Evolutionary conservation across 495 filamentous ascomycete species (phyloP), one percentile per base, ranked within the genome.

Genomic region (Corynascus novoguineensis): DNA sequence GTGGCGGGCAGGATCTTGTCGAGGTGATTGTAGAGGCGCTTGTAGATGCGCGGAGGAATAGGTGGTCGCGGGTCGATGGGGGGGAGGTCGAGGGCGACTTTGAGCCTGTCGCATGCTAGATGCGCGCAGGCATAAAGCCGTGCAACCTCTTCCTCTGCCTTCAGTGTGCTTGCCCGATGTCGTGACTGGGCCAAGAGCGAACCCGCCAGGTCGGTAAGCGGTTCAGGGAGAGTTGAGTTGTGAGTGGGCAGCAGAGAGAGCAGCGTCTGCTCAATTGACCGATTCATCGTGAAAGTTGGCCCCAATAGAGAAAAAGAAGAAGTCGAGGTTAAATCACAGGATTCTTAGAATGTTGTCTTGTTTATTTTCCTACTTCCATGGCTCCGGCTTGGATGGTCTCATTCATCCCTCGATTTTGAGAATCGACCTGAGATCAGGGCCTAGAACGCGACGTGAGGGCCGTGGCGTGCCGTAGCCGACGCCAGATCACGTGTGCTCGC

Each of bases 111-210:
- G 72, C 92, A 97, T 37, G 93, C 93, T 32, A 98, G 81, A 69
- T 97, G 86, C 1, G 90, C 88, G 67, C 95, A 97, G 10, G 88
- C 89, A 71, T 93, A 96, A 10, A 83, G 80, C 7, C 92, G 82
- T 17, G 87, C 88, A 59, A 90, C 84, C 68, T 98, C 92, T 70
- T 98, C 92, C 54, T 93, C 89, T 8, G 85, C 79, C 64, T 91
- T 95, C 11, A 97, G 73, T 19, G 79, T 87, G 61, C 82, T 83
- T 28, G 92, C 90, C 28, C 84, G 86, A 65, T 81, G 85, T 8
- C 90, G 84, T 5, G 91, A 96, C 65, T 96, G 92, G 24, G 90
- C 87, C 32, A 97, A 82, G 11, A 97, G 80, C 15, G 89, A 91
- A 48, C 79, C 72, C 1, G 93, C 85, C 14, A 96, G 79, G 46